Percentiles rank a stretch among this genome's conserved stretches.
These are phyloP conservation scores for Apiospora koreana DNA, from an alignment of 2,329 filamentous ascomycete genomes.

Conservation along the genomic window DNA sequence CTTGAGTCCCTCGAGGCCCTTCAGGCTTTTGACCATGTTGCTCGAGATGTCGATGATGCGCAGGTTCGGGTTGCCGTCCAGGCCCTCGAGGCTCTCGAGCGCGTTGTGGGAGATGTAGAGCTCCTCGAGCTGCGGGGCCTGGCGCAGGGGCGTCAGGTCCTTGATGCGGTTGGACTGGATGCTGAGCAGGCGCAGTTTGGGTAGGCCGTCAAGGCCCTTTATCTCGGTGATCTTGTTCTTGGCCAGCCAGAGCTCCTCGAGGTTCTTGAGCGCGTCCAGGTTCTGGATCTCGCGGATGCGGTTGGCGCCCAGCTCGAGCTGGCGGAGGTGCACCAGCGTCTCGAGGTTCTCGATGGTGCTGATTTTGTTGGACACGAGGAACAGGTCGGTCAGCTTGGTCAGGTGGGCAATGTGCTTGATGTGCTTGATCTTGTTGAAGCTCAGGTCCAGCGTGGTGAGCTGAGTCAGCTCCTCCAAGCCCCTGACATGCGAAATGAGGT, in stretches of 20 bases:
- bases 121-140: conserved; percentile 79
- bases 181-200: conserved; percentile 82
- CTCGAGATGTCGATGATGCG: conserved; percentile 85
- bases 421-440: conserved; percentile 99
- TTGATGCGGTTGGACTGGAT: conserved; percentile 94
- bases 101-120: conserved; percentile 95
- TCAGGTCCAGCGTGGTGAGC: conserved; percentile 81
- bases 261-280: conserved; percentile 70
- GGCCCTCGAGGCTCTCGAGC: conserved; percentile 73
- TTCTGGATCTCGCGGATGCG: conserved; percentile 87
- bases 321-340: conserved; percentile 71
- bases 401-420: conserved; percentile 87
- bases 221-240: conserved; percentile 96
- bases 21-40: conserved; percentile 77
- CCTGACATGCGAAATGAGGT: conserved; percentile 84
- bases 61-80: conserved; percentile 68
- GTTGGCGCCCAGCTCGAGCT: conserved; percentile 91
- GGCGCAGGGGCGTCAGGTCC: conserved; percentile 72
- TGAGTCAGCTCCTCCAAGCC: conserved; percentile 77
- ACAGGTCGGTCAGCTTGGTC: conserved; percentile 77
- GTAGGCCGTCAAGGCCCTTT: conserved; percentile 71
- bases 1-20: conserved; percentile 67
- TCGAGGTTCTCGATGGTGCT: conserved; percentile 82
- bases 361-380: conserved; percentile 95
- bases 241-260: conserved; percentile 92